phyloP scores from a whole-genome alignment of 345 rosid genomes.

The Lepidium sativum region DNA sequence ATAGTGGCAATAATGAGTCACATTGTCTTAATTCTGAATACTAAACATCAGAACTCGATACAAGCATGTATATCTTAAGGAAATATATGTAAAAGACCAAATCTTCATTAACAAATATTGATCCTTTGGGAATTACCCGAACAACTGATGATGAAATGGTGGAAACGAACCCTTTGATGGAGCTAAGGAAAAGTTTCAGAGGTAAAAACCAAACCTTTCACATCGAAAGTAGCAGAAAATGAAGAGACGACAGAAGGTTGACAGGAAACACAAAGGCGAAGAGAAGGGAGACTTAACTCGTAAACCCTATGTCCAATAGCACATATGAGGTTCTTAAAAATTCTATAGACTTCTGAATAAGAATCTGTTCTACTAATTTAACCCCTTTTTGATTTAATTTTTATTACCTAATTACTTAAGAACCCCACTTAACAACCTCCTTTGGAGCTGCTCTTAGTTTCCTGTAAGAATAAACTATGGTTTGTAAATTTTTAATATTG shows the following conservation, averaged over 20 bases:
- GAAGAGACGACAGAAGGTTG: conserved; percentile 53
- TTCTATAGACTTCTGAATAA: no score
- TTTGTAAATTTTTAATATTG: no score
- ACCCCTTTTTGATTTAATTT: no score
- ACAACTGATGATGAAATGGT: background rate
- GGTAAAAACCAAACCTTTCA: conserved; percentile 29
- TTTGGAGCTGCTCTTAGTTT: no score
- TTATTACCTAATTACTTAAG: no score
- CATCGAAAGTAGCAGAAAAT: conserved; percentile 35
- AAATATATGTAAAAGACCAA: background rate
- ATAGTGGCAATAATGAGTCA: background rate
- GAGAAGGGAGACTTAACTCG: conserved; percentile 12
- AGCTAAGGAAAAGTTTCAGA: background rate
- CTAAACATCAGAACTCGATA: background rate
- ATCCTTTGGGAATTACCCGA: background rate
- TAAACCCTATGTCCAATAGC: no score
- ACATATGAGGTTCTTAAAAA: no score
- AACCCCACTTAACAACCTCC: no score
- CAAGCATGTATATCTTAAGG: background rate
- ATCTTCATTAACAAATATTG: background rate
- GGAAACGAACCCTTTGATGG: background rate
- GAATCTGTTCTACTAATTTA: no score
- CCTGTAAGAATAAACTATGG: no score
- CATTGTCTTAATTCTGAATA: background rate
- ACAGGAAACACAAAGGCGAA: conserved; percentile 42